A percentile compares a stretch with the other conserved stretches of the same genome.
Conservation (phyloP, 106 monocot species). For the Dioscorea dumetorum region DNA sequence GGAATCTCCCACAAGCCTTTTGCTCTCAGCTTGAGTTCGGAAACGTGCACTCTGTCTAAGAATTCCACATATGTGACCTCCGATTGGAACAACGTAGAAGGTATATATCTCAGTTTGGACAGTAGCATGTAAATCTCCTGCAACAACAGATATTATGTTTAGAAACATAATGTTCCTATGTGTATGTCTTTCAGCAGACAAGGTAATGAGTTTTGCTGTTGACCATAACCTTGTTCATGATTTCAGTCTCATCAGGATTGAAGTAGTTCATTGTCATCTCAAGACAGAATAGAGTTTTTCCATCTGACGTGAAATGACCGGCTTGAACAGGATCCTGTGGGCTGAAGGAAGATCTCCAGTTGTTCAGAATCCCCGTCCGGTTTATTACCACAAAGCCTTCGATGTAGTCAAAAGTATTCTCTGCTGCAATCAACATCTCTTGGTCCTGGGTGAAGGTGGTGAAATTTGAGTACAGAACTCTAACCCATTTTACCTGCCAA, state of each 20-base stretch:
- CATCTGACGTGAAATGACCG: constrained; percentile 51
- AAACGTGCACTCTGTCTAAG: constrained; percentile 73
- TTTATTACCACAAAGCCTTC: constrained; percentile 93
- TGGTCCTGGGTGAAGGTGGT: constrained; percentile 64
- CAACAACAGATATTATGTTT: background rate
- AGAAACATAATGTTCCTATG: background rate
- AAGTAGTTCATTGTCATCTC: constrained; percentile 88
- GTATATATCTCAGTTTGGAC: constrained; percentile 61
- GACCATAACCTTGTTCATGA: constrained; percentile 38
- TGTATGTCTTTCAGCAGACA: background rate
- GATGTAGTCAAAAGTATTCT: constrained; percentile 76
- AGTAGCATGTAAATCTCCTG: constrained; percentile 61
- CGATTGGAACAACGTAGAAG: constrained; percentile 71
- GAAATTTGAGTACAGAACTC: constrained; percentile 87
- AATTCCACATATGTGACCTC: constrained; percentile 83
- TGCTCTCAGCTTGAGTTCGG: constrained; percentile 59
- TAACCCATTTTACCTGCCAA: constrained; percentile 79
- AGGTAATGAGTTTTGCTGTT: too few species aligned
- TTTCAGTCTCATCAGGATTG: constrained; percentile 27
- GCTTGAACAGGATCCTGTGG: constrained; percentile 62
- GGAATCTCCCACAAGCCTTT: constrained; percentile 87
- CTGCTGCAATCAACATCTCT: constrained; percentile 60
- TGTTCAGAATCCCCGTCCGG: constrained; percentile 71
- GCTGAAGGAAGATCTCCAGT: constrained; percentile 88
- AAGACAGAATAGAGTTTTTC: constrained; percentile 71